Conservation (phyloP, 2,329 filamentous ascomycete genomes). For the Parascedosporium putredinis region DNA sequence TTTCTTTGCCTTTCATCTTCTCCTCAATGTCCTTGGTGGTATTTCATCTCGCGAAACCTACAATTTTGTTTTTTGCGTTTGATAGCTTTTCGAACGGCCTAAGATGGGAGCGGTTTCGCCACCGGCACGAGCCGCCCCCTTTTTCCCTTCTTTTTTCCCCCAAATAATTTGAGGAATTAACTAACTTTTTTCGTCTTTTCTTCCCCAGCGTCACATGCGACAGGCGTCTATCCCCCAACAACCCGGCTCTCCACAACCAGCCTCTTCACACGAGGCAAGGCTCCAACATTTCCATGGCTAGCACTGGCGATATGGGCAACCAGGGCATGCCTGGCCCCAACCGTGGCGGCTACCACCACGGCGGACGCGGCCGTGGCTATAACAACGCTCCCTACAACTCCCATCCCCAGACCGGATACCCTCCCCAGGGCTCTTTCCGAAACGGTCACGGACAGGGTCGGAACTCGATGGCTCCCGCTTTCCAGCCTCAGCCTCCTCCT, state of each 20-base stretch:
- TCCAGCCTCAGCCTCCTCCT: constrained; percentile 29
- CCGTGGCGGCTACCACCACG: constrained; percentile 43
- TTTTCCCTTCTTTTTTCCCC: constrained; percentile 15
- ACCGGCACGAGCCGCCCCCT: constrained; percentile 13
- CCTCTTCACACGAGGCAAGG: constrained; percentile 74
- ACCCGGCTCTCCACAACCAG: constrained; percentile 51
- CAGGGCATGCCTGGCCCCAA: constrained; percentile 41
- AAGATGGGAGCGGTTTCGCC: no score
- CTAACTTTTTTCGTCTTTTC: constrained; percentile 10
- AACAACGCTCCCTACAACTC: constrained; percentile 31
- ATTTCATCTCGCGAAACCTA: no score
- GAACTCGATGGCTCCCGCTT: constrained; percentile 35
- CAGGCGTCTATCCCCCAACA: constrained; percentile 49
- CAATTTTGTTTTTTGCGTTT: no score
- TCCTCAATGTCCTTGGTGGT: not conserved
- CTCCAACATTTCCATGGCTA: constrained; percentile 65
- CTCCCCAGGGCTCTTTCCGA: constrained; percentile 25
- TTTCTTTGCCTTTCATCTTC: not conserved
- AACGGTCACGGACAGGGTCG: constrained; percentile 40
- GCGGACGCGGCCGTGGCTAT: constrained; percentile 38
- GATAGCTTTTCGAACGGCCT: no score
- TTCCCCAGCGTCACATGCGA: constrained; percentile 55
- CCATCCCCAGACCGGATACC: constrained; percentile 30
- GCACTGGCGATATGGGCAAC: constrained; percentile 15
- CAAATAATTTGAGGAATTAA: no score